Evolutionary conservation across 2,329 filamentous ascomycete species (phyloP).

Genomic region (Colletotrichum horii): DNA sequence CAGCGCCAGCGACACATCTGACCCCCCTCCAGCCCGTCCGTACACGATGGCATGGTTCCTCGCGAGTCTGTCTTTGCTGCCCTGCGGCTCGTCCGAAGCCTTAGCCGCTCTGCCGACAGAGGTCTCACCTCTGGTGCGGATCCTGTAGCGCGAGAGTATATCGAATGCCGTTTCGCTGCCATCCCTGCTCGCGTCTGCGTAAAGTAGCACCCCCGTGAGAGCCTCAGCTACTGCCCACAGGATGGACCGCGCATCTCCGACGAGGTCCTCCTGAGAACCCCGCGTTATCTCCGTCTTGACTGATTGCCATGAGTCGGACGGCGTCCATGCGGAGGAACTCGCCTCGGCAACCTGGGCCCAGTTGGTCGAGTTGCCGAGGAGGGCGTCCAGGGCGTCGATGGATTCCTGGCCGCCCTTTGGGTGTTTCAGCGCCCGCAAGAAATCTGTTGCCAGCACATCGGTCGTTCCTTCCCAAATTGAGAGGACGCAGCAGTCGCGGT

Average conservation of each 20-base stretch:
- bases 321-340: conserved; percentile 26
- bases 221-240: conserved; percentile 50
- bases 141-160: conserved; percentile 33
- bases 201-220: conserved; percentile 46
- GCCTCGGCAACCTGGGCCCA: background rate
- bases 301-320: conserved; percentile 42
- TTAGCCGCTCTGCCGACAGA: background rate
- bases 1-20: background rate
- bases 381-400: conserved; percentile 46
- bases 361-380: conserved; percentile 33
- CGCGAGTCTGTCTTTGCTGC: conserved; percentile 22
- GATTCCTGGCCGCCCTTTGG: conserved; percentile 39
- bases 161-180: conserved; percentile 40
- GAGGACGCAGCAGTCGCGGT: conserved; percentile 67
- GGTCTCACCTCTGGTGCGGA: conserved; percentile 23
- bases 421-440: conserved; percentile 48
- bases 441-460: conserved; percentile 62
- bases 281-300: conserved; percentile 41
- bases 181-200: conserved; percentile 43
- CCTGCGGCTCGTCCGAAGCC: background rate
- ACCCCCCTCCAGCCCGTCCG: conserved; percentile 23
- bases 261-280: conserved; percentile 40
- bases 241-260: conserved; percentile 50
- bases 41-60: conserved; percentile 42
- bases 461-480: conserved; percentile 78